phyloP scores from a whole-genome alignment of 1,284 basidiomycete genomes.

The Ustilago lituana region DNA sequence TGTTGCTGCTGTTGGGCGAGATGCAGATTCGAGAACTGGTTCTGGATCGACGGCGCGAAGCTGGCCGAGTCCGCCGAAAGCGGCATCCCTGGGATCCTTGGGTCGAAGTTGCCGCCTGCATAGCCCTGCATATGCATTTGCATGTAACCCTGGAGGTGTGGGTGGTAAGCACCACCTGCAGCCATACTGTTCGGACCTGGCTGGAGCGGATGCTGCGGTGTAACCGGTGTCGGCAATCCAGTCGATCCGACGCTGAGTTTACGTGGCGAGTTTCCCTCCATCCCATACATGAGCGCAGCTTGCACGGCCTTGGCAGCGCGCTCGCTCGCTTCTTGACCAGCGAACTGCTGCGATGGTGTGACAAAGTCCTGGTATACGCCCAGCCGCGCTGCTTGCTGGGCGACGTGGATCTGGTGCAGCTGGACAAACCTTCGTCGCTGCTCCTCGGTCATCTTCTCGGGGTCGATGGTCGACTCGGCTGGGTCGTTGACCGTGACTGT shows the following conservation, averaged over 20 bases:
- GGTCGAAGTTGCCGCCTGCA: conserved; percentile 17
- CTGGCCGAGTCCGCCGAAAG: conserved; percentile 35
- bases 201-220: conserved; percentile 45
- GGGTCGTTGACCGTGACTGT: conserved; percentile 31
- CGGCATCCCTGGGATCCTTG: conserved; percentile 31
- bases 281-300: conserved; percentile 51
- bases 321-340: conserved; percentile 47
- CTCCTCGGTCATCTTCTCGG: conserved; percentile 41
- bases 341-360: conserved; percentile 43
- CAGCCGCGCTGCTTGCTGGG: conserved; percentile 35
- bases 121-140: conserved; percentile 19
- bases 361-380: conserved; percentile 51
- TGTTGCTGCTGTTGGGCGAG: conserved; percentile 26
- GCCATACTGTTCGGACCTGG: conserved; percentile 23
- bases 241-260: conserved; percentile 39
- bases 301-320: conserved; percentile 48
- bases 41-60: conserved; percentile 41
- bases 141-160: conserved; percentile 8
- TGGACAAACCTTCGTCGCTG: conserved; percentile 39
- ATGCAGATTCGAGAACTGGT: conserved; percentile 40
- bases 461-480: conserved; percentile 25
- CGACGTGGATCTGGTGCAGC: conserved; percentile 46
- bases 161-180: conserved; percentile 4
- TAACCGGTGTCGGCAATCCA: conserved; percentile 43
- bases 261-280: conserved; percentile 45